Evolutionary conservation across 345 rosid genomes (phyloP).

Genomic region (Rhodamnia argentea): DNA sequence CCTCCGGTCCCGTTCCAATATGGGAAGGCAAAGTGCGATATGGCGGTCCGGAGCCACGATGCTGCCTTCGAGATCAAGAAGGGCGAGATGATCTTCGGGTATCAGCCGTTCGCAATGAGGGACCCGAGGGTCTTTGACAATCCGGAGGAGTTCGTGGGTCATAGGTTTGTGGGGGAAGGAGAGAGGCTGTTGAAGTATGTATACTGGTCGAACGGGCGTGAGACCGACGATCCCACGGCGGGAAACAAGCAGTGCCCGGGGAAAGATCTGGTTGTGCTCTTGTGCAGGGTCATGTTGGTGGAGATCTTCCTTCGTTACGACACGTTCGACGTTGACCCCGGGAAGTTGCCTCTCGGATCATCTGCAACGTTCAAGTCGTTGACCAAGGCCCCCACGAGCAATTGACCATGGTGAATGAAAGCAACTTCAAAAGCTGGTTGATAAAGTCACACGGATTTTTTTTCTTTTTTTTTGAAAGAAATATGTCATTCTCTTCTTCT

Average conservation of each 20-base stretch:
- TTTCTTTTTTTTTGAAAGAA: too few species aligned
- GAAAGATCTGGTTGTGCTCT: conserved; percentile 33
- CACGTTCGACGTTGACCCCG: conserved; percentile 21
- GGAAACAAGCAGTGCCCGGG: conserved; percentile 40
- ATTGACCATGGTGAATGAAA: background rate
- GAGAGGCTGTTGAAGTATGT: conserved; percentile 29
- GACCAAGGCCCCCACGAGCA: conserved; percentile 10
- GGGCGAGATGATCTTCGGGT: conserved; percentile 39
- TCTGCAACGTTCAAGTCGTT: conserved; percentile 32
- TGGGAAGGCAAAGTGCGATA: conserved; percentile 20
- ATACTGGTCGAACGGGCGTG: conserved; percentile 37
- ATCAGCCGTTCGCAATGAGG: conserved; percentile 29
- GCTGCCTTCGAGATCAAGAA: conserved; percentile 31
- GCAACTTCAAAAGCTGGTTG: background rate
- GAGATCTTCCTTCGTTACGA: conserved; percentile 40
- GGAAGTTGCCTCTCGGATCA: conserved; percentile 3
- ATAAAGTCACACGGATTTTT: background rate
- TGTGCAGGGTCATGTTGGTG: conserved; percentile 27
- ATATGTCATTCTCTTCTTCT: too few species aligned
- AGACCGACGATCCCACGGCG: conserved; percentile 21
- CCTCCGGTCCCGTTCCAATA: conserved; percentile 37
- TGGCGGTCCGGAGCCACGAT: conserved; percentile 24
- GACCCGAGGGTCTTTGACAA: conserved; percentile 23
- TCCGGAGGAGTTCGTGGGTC: conserved; percentile 24
- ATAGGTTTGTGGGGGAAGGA: conserved; percentile 28